A percentile compares a stretch with the other conserved stretches of the same genome.
Evolutionary conservation across 139 green algal genomes (phyloP).

Genomic region (Chlorella sp.): DNA sequence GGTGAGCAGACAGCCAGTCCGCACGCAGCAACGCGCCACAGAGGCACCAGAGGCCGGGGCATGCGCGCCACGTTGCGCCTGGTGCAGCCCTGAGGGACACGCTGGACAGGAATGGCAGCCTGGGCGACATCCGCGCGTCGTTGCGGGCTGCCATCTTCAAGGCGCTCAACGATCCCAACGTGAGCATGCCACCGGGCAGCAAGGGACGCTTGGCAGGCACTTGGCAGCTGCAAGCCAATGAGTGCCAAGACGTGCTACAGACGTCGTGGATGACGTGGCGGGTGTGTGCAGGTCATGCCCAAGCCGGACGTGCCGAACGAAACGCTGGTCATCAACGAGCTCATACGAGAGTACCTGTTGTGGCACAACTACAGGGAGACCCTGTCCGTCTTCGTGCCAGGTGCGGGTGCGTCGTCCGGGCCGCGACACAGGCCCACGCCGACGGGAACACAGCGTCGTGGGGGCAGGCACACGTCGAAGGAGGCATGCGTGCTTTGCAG

Average conservation of each 20-base stretch:
- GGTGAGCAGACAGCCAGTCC: not conserved
- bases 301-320: conserved; percentile 35
- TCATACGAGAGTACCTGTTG: conserved; percentile 59
- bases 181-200: no score
- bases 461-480: no score
- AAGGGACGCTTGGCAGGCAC: no score
- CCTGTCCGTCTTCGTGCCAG: conserved; percentile 42
- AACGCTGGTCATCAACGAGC: conserved; percentile 59
- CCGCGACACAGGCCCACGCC: not conserved
- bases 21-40: not conserved
- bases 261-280: no score
- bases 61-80: no score
- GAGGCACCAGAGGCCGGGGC: no score
- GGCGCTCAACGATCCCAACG: not conserved
- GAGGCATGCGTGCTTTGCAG: no score
- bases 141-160: conserved; percentile 5
- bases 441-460: no score
- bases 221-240: no score
- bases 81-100: conserved; percentile 3
- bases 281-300: conserved; percentile 2
- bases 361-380: conserved; percentile 33
- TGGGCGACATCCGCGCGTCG: not conserved
- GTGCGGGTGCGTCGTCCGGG: conserved; percentile 10
- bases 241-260: no score
- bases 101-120: not conserved